Conservation (phyloP, 108 stramenopile species). For the Cylindrotheca fusiformis region DNA sequence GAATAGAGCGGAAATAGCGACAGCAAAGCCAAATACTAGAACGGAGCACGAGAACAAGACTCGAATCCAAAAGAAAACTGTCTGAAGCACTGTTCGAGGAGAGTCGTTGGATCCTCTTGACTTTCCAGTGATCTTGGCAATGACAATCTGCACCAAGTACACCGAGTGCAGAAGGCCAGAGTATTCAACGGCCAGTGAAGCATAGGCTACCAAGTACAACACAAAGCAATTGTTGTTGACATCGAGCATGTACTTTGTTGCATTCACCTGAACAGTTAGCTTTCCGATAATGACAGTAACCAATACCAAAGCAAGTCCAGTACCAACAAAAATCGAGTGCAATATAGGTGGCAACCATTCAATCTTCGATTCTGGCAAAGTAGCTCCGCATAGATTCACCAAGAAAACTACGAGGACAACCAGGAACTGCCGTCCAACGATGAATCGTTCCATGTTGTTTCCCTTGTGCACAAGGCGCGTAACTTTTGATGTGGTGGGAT, state of each 20-base stretch:
- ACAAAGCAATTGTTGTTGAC: conserved; percentile 74
- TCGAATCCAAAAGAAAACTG: conserved; percentile 50
- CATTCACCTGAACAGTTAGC: conserved; percentile 45
- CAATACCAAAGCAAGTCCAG: conserved; percentile 54
- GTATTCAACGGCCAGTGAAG: conserved; percentile 53
- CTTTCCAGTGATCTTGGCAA: conserved; percentile 2
- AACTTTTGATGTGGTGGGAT: conserved; percentile 42
- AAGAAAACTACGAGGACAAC: conserved; percentile 60
- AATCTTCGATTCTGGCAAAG: conserved; percentile 49
- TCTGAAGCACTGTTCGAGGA: conserved; percentile 1
- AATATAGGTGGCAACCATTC: conserved; percentile 53
- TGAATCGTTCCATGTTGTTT: conserved; percentile 70
- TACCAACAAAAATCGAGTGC: conserved; percentile 45
- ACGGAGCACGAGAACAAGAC: conserved; percentile 42
- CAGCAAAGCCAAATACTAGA: conserved; percentile 51
- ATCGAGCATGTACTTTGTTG: conserved; percentile 62
- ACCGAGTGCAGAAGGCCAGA: conserved; percentile 66
- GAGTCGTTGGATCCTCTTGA: conserved; percentile 8
- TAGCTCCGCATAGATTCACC: conserved; percentile 55
- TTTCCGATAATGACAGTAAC: conserved; percentile 62
- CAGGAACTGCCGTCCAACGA: conserved; percentile 68
- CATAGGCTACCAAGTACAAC: conserved; percentile 44
- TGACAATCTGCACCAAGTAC: conserved; percentile 53
- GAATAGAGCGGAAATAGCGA: conserved; percentile 40
- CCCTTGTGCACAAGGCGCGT: conserved; percentile 53